These are phyloP conservation scores for Amanita molliuscula DNA, from an alignment of 768 basidiomycete genomes.

Conservation along the genomic window DNA sequence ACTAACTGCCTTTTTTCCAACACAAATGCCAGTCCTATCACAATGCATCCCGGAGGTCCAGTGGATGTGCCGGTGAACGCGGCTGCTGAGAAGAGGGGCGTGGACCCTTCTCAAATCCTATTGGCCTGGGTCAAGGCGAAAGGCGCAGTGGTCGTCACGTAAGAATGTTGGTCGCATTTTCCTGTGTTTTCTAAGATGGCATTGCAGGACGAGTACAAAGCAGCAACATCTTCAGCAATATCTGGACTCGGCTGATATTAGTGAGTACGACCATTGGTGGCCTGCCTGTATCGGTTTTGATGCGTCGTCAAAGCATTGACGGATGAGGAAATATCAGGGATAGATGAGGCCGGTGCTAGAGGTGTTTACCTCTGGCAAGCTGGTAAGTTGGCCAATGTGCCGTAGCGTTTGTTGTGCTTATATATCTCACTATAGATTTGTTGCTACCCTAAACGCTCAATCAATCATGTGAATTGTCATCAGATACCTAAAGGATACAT, in stretches of 20 bases:
- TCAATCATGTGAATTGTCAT: background rate
- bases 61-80: slow-evolving; percentile 45
- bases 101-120: slow-evolving; percentile 55
- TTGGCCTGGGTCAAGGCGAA: slow-evolving; percentile 64
- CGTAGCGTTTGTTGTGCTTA: background rate
- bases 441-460: background rate
- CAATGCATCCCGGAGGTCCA: slow-evolving; percentile 48
- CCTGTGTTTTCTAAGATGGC: background rate
- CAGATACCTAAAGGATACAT: slow-evolving; percentile 3
- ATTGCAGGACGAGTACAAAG: slow-evolving; percentile 45
- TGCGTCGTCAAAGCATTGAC: slow-evolving; percentile 37
- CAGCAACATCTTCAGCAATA: slow-evolving; percentile 58
- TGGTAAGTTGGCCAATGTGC: background rate
- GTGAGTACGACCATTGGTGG: slow-evolving; percentile 14
- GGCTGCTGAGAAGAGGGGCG: slow-evolving; percentile 42
- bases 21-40: slow-evolving; percentile 37
- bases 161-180: slow-evolving; percentile 11
- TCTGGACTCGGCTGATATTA: slow-evolving; percentile 48
- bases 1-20: slow-evolving; percentile 7
- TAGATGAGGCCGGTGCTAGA: slow-evolving; percentile 51
- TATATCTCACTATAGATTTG: background rate
- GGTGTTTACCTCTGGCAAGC: slow-evolving; percentile 26
- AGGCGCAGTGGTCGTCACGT: slow-evolving; percentile 61
- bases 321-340: slow-evolving; percentile 46
- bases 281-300: background rate